A percentile compares a stretch with the other conserved stretches of the same genome.
Conservation (phyloP, 768 basidiomycete genomes). For the Lactarius tabidus region DNA sequence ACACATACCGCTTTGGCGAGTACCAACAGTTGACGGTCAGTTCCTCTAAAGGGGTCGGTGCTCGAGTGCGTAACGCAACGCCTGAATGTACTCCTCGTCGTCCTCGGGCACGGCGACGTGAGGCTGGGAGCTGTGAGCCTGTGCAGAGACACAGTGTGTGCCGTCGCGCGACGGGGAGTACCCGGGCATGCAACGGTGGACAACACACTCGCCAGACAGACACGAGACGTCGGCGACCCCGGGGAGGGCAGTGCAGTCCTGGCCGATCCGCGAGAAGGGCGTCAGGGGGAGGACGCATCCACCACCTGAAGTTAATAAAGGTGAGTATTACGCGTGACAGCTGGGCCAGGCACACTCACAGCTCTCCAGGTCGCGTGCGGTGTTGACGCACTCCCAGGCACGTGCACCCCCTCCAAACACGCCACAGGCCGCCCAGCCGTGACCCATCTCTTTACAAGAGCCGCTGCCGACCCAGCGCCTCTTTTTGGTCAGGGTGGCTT, state of each 20-base stretch:
- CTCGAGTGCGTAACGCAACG: too few species aligned
- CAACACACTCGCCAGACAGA: slow-evolving; percentile 39
- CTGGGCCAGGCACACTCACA: slow-evolving; percentile 35
- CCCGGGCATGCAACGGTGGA: slow-evolving; percentile 45
- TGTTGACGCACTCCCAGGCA: slow-evolving; percentile 50
- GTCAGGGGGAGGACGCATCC: slow-evolving; percentile 41
- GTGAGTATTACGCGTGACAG: neutral
- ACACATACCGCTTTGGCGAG: neutral
- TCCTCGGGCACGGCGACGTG: neutral
- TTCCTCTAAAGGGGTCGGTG: slow-evolving; percentile 24
- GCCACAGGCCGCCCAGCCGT: slow-evolving; percentile 41
- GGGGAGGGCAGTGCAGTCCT: slow-evolving; percentile 47
- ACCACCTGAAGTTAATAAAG: slow-evolving; percentile 36
- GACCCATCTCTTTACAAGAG: slow-evolving; percentile 13
- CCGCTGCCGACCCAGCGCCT: slow-evolving; percentile 35
- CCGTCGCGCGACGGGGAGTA: slow-evolving; percentile 30
- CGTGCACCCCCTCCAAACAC: slow-evolving; percentile 37
- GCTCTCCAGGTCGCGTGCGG: slow-evolving; percentile 46
- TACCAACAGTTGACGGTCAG: neutral
- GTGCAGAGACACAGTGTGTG: slow-evolving; percentile 22
- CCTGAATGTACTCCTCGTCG: slow-evolving; percentile 1
- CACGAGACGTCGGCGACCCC: slow-evolving; percentile 51
- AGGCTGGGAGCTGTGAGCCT: neutral
- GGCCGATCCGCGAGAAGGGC: slow-evolving; percentile 33
- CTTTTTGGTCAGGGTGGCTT: slow-evolving; percentile 19